Evolutionary conservation across 73 alveolate species (phyloP).

Genomic region (Symbiodinium natans): DNA sequence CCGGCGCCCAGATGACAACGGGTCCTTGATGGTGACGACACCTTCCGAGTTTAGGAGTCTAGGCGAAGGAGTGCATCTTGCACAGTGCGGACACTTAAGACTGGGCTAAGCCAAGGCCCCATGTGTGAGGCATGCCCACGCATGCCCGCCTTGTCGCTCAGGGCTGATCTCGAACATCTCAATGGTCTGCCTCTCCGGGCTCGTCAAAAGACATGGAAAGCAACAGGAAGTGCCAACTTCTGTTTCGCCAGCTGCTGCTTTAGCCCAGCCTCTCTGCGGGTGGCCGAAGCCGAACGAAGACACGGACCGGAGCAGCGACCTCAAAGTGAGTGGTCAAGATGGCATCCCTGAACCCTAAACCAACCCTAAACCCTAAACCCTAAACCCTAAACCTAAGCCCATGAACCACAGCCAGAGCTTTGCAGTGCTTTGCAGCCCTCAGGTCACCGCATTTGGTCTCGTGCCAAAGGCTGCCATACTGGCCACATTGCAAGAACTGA

Average conservation of each 20-base stretch:
- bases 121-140: too few relatives aligned
- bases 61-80: too few relatives aligned
- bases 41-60: neutral
- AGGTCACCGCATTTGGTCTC: neutral
- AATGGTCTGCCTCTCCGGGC: neutral
- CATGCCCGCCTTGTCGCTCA: neutral
- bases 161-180: constrained; percentile 27
- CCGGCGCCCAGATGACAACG: neutral
- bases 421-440: neutral
- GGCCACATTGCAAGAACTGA: too few relatives aligned
- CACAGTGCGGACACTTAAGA: too few relatives aligned
- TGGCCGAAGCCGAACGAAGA: constrained; percentile 3
- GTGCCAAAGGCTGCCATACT: neutral
- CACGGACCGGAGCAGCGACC: neutral
- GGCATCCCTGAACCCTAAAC: too few relatives aligned
- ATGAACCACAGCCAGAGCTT: neutral
- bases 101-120: too few relatives aligned
- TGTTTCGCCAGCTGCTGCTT: too few relatives aligned
- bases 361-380: too few relatives aligned
- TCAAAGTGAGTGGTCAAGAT: too few relatives aligned
- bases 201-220: neutral
- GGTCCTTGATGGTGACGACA: constrained; percentile 3
- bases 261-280: neutral
- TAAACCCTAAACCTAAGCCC: too few relatives aligned
- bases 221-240: too few relatives aligned